Percentiles rank a stretch among this genome's conserved stretches.
These are phyloP conservation scores for Reutealis trisperma DNA, from an alignment of 345 rosid species.

Conservation along the genomic window DNA sequence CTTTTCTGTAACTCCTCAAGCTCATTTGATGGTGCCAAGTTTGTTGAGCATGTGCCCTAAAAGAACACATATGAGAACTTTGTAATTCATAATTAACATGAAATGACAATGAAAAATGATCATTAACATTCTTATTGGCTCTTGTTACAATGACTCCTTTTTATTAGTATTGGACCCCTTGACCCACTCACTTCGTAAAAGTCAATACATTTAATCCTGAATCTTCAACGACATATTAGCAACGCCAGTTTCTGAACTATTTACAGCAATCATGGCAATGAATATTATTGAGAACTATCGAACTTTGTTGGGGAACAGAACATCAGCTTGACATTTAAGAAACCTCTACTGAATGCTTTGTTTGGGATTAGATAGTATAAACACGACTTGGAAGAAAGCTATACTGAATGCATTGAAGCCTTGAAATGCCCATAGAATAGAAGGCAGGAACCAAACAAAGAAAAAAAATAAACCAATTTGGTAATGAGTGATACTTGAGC, in stretches of 20 bases:
- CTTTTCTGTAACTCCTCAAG: constrained; percentile 22
- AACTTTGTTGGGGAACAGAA: no score
- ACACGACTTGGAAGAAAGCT: no score
- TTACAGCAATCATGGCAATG: no score
- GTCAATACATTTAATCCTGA: background rate
- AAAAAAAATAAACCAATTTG: background rate
- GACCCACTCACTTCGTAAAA: background rate
- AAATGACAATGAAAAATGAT: background rate
- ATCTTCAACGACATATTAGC: background rate
- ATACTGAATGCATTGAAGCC: no score
- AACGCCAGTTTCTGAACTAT: no score
- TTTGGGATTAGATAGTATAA: no score
- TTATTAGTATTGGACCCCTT: no score
- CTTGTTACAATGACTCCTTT: background rate
- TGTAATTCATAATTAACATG: background rate
- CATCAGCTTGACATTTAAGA: no score
- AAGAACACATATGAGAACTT: background rate
- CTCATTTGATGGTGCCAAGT: background rate
- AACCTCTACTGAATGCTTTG: no score
- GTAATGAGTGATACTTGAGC: background rate
- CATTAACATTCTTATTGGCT: background rate
- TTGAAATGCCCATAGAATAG: no score
- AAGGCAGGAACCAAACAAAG: background rate
- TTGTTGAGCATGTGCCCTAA: background rate
- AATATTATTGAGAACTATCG: no score